phyloP scores from a whole-genome alignment of 2,329 filamentous ascomycete species.

The Penicillium vulpinum region DNA sequence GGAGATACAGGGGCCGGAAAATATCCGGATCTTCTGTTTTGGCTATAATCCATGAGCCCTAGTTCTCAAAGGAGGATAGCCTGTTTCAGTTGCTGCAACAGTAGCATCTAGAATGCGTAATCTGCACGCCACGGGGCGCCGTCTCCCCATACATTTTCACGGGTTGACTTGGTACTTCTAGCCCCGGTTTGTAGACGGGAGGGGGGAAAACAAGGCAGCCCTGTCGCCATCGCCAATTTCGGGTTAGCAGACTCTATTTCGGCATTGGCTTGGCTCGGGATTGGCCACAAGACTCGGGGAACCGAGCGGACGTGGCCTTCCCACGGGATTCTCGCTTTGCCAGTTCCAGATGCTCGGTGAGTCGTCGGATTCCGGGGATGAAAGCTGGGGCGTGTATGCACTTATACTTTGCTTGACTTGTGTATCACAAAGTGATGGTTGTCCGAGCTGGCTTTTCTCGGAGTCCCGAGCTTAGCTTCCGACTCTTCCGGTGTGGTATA shows the following conservation, averaged over 20 bases:
- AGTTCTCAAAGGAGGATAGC: too few relatives aligned
- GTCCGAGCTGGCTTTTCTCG: not conserved
- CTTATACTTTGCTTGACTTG: not conserved
- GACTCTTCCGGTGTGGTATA: not conserved
- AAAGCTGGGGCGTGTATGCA: conserved; percentile 12
- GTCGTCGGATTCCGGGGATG: conserved; percentile 3
- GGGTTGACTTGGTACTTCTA: not conserved
- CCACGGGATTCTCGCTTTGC: conserved; percentile 1
- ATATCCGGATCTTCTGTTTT: not conserved
- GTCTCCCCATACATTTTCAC: not conserved
- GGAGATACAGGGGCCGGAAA: not conserved
- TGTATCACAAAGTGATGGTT: not conserved
- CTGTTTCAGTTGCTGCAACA: not conserved
- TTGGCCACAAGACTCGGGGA: conserved; percentile 12
- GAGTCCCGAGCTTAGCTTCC: not conserved
- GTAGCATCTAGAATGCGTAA: not conserved
- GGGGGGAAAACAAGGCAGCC: not conserved
- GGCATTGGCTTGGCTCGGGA: conserved; percentile 1
- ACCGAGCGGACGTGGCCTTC: not conserved
- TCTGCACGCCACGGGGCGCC: not conserved
- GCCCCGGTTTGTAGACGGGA: not conserved
- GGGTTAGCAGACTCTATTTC: not conserved
- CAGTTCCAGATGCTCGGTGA: conserved; percentile 22
- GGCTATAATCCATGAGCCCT: not conserved
- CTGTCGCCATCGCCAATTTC: not conserved